These are phyloP conservation scores for Periconia sp. DNA, from an alignment of 2,329 filamentous ascomycete species.

Conservation along the genomic window DNA sequence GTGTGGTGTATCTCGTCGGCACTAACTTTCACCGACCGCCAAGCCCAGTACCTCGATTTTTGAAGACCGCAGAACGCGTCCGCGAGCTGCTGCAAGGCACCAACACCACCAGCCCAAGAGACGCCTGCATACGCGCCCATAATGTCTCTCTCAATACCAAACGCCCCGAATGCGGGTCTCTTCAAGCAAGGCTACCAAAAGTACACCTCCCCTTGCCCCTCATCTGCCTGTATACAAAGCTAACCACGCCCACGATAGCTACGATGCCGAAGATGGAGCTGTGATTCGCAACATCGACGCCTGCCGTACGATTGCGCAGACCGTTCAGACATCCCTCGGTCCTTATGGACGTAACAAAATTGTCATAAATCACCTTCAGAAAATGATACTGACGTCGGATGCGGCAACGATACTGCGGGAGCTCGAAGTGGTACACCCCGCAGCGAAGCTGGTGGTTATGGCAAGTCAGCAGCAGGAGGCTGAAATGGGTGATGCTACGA, in stretches of 20 bases:
- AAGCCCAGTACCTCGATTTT: slow-evolving; percentile 20
- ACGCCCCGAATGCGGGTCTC: slow-evolving; percentile 87
- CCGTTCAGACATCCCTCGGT: slow-evolving; percentile 94
- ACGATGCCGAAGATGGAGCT: slow-evolving; percentile 98
- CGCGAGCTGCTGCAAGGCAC: slow-evolving; percentile 32
- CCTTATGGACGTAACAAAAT: slow-evolving; percentile 99
- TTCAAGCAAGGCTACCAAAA: slow-evolving; percentile 98
- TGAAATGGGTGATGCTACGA: slow-evolving; percentile 98
- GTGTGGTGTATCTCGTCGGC: too few species aligned
- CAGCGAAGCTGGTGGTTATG: slow-evolving; percentile 97
- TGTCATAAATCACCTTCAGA: slow-evolving; percentile 99
- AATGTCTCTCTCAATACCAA: slow-evolving; percentile 97
- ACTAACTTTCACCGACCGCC: slow-evolving; percentile 23
- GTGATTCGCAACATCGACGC: slow-evolving; percentile 98
- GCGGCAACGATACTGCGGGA: slow-evolving; percentile 96
- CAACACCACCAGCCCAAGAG: slow-evolving; percentile 33
- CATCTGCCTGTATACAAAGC: slow-evolving; percentile 20
- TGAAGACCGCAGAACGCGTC: slow-evolving; percentile 35
- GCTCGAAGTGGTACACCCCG: slow-evolving; percentile 97
- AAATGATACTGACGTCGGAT: slow-evolving; percentile 99
- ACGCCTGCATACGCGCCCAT: slow-evolving; percentile 39
- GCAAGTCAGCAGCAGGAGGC: slow-evolving; percentile 98
- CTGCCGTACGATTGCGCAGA: slow-evolving; percentile 92
- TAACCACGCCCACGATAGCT: slow-evolving; percentile 66
- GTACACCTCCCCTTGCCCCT: slow-evolving; percentile 60